Evolutionary conservation across 2,329 filamentous ascomycete genomes (phyloP), one percentile per base, ranked within the genome.

Genomic region (Pyricularia pennisetigena): DNA sequence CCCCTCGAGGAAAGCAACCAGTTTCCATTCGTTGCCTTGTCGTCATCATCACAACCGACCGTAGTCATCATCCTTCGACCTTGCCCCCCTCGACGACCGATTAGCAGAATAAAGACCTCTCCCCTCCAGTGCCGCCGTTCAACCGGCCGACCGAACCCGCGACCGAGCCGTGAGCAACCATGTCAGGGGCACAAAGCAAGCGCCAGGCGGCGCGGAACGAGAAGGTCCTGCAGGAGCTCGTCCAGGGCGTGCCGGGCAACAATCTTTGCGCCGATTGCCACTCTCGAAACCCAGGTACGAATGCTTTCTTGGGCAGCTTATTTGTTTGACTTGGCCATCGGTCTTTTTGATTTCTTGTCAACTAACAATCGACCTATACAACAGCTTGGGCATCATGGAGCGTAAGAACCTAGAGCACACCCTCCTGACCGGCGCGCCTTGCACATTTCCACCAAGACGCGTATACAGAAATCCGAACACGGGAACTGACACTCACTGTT

Each of bases 161-260:
- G 14, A 26, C 59, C 24, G 59, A 62, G 59, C 24, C 59, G 59
- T 28, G 59, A 62, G 59, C 59, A 23, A 62, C 59, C 59, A 62
- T 62, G 59, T 62, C 59, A 26, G 59, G 59, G 24, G 59, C 59
- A 16, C 59, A 62, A 28, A 97, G 90, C 84, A 99, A 98, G 86
- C 93, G 95, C 80, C 93, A 97, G 82, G 94, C 97, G 85, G 93
- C 91, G 83, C 94, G 95, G 80, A 97, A 99, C 79, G 95, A 99
- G 83, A 92, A 92, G 77, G 83, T 88, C 68, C 84, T 99, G 72
- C 93, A 97, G 76, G 94, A 98, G 65, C 86, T 99, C 71, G 90
- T 98, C 72, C 91, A 91, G 72, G 88, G 83, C 54, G 74, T 97
- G 10, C 87, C 93, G 9, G 95, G 95, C 69, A 99, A 99, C 82